Base-by-base conservation (phyloP, 2,329 filamentous ascomycete species). In the Claviceps purpurea region DNA sequence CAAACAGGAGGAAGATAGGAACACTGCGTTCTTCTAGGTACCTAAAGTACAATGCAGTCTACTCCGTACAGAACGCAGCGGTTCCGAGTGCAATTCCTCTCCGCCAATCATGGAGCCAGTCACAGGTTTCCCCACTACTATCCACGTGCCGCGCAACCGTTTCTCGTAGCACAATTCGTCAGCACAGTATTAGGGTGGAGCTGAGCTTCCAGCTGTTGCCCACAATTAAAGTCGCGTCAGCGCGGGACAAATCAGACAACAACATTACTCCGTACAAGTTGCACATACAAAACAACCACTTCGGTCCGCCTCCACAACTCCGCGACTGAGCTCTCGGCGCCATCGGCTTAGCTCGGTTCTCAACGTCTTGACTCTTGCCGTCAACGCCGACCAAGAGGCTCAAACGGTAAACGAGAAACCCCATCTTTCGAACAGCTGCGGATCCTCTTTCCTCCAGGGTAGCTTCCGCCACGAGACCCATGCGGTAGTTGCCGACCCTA, bases 311-410 rank as follows among this genome's bases (percentile, higher is more conserved):
- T 51, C 14, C 6, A 14, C 51, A 49, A 43, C 46, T 49, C 47
- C 11, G 51, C 14, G 40, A 34, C 40, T 18, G 22, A 20, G 18
- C 14, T 13, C 30, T 52, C 51, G 51, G 51, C 8, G 18, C n/a
- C 40, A 49, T 52, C 50, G 41, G 46, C 47, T 20, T 24, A 34
- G 46, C 50, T 52, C 40, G 40, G 46, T 43, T 40, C 40, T n/a
- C 24, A 24, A 34, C 16, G 16, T 22, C 16, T 50, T 18, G 24
- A 39, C 18, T 37, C 22, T 50, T 18, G 24, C 48, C 18, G n/a
- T 41, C 22, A 6, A 22, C 18, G 8, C 18, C 5, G 41, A 22
- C 41, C 41, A 43, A 43, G 41, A 43, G 4, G 11, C n/a, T 30
- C 30, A 11, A 34, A 11, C 8, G 26, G 30, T 1, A 11, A 34